Evolutionary conservation across 768 basidiomycete species (phyloP).

Genomic region (Plicaturopsis crispa): DNA sequence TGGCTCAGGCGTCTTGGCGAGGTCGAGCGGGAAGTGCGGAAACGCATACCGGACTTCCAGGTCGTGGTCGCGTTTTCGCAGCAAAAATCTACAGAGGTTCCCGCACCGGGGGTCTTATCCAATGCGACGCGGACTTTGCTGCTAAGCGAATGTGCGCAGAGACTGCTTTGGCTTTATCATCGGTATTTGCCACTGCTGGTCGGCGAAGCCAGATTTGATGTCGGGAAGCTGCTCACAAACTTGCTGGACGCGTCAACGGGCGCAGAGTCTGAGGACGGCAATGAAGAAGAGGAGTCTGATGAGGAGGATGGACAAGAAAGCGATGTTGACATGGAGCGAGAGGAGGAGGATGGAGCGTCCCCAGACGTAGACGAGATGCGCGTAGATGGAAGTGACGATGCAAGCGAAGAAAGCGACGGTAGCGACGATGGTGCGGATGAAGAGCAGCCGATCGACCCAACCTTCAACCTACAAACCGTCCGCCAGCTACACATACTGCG

Average conservation of each 20-base stretch:
- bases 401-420: too few relatives aligned
- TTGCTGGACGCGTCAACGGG: conserved; percentile 21
- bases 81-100: conserved; percentile 20
- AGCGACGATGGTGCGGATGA: too few relatives aligned
- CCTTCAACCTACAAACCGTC: conserved; percentile 39
- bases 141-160: conserved; percentile 71
- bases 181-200: conserved; percentile 64
- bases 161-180: conserved; percentile 84
- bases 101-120: conserved; percentile 9
- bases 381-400: too few relatives aligned
- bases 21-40: conserved; percentile 67
- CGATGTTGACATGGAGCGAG: too few relatives aligned
- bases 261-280: conserved; percentile 7
- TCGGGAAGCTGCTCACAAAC: conserved; percentile 64
- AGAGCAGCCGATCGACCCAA: too few relatives aligned
- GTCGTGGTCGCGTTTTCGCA: conserved; percentile 82
- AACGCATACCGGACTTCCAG: conserved; percentile 78
- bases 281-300: conserved; percentile 2
- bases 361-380: too few relatives aligned
- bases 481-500: conserved; percentile 74
- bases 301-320: conserved; percentile 16
- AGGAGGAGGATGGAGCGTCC: too few relatives aligned
- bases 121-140: conserved; percentile 45
- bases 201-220: conserved; percentile 78
- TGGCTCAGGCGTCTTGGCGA: conserved; percentile 66